Evolutionary conservation across 176 grass and related monocot species (phyloP).

Genomic region (Juncus effusus): DNA sequence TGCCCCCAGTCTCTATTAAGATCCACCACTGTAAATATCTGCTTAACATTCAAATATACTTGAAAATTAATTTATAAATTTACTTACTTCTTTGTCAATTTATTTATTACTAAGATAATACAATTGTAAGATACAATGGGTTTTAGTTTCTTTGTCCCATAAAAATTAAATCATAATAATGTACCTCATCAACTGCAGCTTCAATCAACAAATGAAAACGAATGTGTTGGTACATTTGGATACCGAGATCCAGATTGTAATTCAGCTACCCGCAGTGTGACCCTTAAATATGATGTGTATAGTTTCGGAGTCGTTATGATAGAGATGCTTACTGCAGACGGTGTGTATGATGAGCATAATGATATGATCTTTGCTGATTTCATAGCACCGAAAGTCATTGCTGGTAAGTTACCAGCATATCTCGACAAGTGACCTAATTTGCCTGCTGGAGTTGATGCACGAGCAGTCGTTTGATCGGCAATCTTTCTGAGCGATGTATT

Average conservation of each 20-base stretch:
- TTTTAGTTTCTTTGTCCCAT: too few relatives aligned
- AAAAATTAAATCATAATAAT: too few relatives aligned
- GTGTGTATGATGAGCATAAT: neutral
- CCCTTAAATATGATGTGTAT: neutral
- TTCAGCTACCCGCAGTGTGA: neutral
- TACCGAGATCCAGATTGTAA: neutral
- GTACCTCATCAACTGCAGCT: neutral
- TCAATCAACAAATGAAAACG: too few relatives aligned
- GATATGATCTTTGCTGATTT: neutral
- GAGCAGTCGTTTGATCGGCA: neutral
- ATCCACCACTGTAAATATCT: too few relatives aligned
- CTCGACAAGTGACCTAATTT: neutral
- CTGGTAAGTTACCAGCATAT: neutral
- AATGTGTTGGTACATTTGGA: neutral
- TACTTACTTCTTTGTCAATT: too few relatives aligned
- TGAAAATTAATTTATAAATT: too few relatives aligned
- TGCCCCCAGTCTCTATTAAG: too few relatives aligned
- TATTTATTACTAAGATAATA: too few relatives aligned
- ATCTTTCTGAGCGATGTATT: neutral
- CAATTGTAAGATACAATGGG: too few relatives aligned
- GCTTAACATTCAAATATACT: too few relatives aligned
- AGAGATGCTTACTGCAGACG: neutral
- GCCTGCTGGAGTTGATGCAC: neutral
- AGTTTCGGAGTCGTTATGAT: slow-evolving; percentile 12
- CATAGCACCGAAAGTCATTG: neutral